Evolutionary conservation across 768 basidiomycete genomes (phyloP).

Genomic region (Lanmaoa rubissima): DNA sequence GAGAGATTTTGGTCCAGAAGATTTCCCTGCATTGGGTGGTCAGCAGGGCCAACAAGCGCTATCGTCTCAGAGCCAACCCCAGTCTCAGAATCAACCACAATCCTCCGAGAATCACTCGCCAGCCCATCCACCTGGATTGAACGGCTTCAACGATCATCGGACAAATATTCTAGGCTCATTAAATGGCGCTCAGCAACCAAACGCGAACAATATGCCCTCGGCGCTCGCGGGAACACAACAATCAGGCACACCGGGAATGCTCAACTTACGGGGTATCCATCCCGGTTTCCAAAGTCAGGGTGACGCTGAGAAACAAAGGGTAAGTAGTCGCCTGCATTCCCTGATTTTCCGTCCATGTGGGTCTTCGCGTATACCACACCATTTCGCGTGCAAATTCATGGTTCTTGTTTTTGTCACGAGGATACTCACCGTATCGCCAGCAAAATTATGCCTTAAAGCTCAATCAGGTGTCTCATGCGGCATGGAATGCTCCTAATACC

Average conservation of each 20-base stretch:
- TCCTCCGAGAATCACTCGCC: conserved; percentile 33
- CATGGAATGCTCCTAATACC: conserved; percentile 61
- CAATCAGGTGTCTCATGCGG: conserved; percentile 58
- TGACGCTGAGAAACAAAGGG: conserved; percentile 69
- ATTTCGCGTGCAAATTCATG: neutral
- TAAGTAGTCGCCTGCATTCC: conserved; percentile 36
- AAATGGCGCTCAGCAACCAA: conserved; percentile 28
- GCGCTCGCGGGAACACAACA: conserved; percentile 44
- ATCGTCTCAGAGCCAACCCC: conserved; percentile 28
- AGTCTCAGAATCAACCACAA: conserved; percentile 31
- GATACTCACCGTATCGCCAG: conserved; percentile 32
- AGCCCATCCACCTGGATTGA: conserved; percentile 73
- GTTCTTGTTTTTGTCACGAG: neutral
- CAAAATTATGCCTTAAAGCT: conserved; percentile 63
- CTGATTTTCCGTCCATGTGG: neutral
- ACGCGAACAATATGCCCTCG: conserved; percentile 19
- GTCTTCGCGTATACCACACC: neutral
- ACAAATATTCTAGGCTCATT: conserved; percentile 56
- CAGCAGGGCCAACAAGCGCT: conserved; percentile 40
- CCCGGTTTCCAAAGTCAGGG: conserved; percentile 51
- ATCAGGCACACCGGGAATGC: conserved; percentile 62
- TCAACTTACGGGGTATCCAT: conserved; percentile 49
- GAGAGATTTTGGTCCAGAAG: conserved; percentile 71
- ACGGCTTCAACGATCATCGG: conserved; percentile 59
- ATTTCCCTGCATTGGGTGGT: conserved; percentile 85